Evolutionary conservation across 345 rosid genomes (phyloP).

Genomic region (Euclidium syriacum): DNA sequence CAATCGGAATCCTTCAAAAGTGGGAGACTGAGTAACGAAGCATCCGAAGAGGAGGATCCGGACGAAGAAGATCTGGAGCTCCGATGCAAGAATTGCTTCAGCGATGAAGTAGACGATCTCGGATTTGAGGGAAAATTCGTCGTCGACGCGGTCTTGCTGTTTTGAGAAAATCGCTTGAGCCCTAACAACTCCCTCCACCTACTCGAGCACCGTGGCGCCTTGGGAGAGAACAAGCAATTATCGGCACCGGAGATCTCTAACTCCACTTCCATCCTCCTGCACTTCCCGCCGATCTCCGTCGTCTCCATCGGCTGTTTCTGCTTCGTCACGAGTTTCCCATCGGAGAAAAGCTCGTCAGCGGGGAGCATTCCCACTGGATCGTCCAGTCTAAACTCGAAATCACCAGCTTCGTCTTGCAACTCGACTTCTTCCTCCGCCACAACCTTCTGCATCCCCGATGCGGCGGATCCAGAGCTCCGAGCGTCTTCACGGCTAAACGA

Average conservation of each 20-base stretch:
- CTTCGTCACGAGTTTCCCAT: slow-evolving; percentile 68
- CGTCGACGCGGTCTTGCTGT: slow-evolving; percentile 12
- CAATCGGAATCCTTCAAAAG: slow-evolving; percentile 60
- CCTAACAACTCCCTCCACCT: slow-evolving; percentile 95
- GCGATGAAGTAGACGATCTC: slow-evolving; percentile 39
- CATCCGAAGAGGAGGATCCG: slow-evolving; percentile 18
- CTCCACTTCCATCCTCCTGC: slow-evolving; percentile 32
- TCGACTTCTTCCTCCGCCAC: slow-evolving; percentile 15
- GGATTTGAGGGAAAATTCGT: slow-evolving; percentile 17
- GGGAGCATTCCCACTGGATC: slow-evolving; percentile 75
- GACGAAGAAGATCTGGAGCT: slow-evolving; percentile 53
- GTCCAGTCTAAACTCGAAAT: slow-evolving; percentile 77
- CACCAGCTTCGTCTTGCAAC: slow-evolving; percentile 32
- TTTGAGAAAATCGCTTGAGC: slow-evolving; percentile 54
- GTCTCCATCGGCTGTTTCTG: slow-evolving; percentile 11
- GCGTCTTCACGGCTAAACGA: slow-evolving; percentile 48
- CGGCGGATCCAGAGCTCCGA: slow-evolving; percentile 22
- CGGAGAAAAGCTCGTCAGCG: slow-evolving; percentile 86
- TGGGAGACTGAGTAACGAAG: slow-evolving; percentile 53
- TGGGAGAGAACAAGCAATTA: slow-evolving; percentile 54
- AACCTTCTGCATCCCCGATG: neutral
- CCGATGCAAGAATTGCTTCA: slow-evolving; percentile 64
- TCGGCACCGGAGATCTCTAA: slow-evolving; percentile 43
- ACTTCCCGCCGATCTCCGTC: slow-evolving; percentile 31
- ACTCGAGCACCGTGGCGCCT: slow-evolving; percentile 84